Conservation (phyloP, 352 stramenopile species). For the Elongisporangium anandrum region DNA sequence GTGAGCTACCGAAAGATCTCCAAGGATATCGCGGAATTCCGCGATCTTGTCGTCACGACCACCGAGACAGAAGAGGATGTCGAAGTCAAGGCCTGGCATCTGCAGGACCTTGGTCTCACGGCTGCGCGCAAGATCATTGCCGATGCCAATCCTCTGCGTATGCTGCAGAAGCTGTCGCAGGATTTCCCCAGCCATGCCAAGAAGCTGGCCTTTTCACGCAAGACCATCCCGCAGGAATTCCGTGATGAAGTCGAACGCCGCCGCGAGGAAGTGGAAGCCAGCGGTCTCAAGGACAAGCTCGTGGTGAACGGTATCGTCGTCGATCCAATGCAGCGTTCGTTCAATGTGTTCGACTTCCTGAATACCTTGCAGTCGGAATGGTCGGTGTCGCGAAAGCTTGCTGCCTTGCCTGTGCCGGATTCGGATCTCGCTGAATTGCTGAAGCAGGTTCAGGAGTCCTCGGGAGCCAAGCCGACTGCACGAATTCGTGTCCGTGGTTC, state of each 20-base stretch:
- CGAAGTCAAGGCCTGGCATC: slow-evolving; percentile 79
- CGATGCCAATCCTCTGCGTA: slow-evolving; percentile 70
- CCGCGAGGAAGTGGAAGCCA: slow-evolving; percentile 23
- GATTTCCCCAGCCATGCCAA: slow-evolving; percentile 88
- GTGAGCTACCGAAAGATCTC: slow-evolving; percentile 37
- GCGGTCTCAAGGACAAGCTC: slow-evolving; percentile 58
- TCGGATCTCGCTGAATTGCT: slow-evolving; percentile 59
- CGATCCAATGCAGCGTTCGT: slow-evolving; percentile 76
- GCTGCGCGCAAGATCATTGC: slow-evolving; percentile 67
- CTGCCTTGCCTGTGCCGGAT: slow-evolving; percentile 32
- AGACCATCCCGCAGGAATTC: slow-evolving; percentile 43
- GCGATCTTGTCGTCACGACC: slow-evolving; percentile 39
- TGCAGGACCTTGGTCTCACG: slow-evolving; percentile 87
- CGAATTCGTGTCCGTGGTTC: slow-evolving; percentile 68
- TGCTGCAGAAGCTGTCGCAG: slow-evolving; percentile 76
- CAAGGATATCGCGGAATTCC: slow-evolving; percentile 46
- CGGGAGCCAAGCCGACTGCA: slow-evolving; percentile 31
- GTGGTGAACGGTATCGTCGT: slow-evolving; percentile 86
- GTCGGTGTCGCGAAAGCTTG: slow-evolving; percentile 68
- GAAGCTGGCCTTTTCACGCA: slow-evolving; percentile 66
- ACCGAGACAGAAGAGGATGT: slow-evolving; percentile 22
- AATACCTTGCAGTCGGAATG: slow-evolving; percentile 72
- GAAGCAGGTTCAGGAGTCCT: slow-evolving; percentile 46
- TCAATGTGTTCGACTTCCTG: slow-evolving; percentile 92
- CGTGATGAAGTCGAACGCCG: slow-evolving; percentile 34